These are phyloP conservation scores for Tieghemostelium lacteum DNA, from an alignment of 78 protist genomes.

Conservation along the genomic window DNA sequence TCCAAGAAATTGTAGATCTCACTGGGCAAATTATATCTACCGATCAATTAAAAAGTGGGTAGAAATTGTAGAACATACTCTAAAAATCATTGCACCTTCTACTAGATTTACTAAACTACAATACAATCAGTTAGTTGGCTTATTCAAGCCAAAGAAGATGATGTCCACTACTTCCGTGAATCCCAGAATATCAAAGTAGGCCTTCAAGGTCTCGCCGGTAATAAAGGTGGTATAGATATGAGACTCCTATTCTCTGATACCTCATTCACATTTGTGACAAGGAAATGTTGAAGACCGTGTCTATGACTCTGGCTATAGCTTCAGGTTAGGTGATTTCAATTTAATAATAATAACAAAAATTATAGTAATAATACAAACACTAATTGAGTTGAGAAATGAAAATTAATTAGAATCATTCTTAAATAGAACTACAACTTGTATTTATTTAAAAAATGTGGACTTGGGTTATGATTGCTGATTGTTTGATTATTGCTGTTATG, in stretches of 20 bases:
- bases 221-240: constrained; percentile 95
- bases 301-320: constrained; percentile 41
- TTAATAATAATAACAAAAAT: too few relatives aligned
- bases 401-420: too few relatives aligned
- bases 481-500: too few relatives aligned
- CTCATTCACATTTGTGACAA: constrained; percentile 82
- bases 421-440: too few relatives aligned
- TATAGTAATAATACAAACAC: too few relatives aligned
- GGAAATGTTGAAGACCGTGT: constrained; percentile 63
- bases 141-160: constrained; percentile 76
- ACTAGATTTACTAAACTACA: constrained; percentile 38
- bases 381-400: too few relatives aligned
- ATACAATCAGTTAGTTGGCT: constrained; percentile 88
- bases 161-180: constrained; percentile 34
- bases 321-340: constrained; percentile 96
- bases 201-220: constrained; percentile 85
- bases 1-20: constrained; percentile 86
- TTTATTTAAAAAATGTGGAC: too few relatives aligned
- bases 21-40: constrained; percentile 67
- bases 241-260: constrained; percentile 78
- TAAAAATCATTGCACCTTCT: constrained; percentile 13
- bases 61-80: constrained; percentile 39
- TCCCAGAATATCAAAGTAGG: constrained; percentile 42
- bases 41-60: constrained; percentile 79
- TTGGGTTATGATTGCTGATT: too few relatives aligned